Base-by-base conservation (phyloP, 768 basidiomycete genomes). In the Rhizopogon sp. region DNA sequence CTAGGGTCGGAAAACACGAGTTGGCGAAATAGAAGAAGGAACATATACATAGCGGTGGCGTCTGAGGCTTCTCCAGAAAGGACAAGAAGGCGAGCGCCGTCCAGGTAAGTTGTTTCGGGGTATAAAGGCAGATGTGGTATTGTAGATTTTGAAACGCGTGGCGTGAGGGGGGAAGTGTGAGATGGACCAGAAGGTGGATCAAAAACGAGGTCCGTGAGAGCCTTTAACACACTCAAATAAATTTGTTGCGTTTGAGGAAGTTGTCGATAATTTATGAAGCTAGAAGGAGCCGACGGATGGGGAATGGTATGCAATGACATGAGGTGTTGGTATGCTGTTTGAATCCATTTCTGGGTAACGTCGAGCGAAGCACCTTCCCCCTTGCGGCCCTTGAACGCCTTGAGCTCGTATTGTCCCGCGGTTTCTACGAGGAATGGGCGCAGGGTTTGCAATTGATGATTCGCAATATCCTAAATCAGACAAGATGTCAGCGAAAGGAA, bases 391-490 rank as follows among this genome's bases (percentile, higher is more conserved):
- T 84, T 82, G 74, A 95, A 90, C 28, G 84, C 83, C 64, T 83
- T 81, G 59, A 87, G 77, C 67, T 96, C 93, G 64, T 89, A 90
- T 40, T 84, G 82, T 20, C 86, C 83, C 1, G 93, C 85, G 39
- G 85, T 84, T 56, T 85, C 82, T 62, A 90, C 79, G 54, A 97
- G 81, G 74, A 87, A 92, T n/a, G 93, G 91, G 49, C 93, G 86
- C n/a, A 95, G 78, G 33, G 90, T 87, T 65, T 93, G 88, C 33
- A 97, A 81, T 72, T 96, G 94, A 72, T 96, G 94, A 68, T 97
- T 97, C 28, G 94, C 94, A 58, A 97, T 94, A 69, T 97, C 94
- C 93, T 96, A 64, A 41, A 65, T 28, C 29, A 58, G 47, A 49
- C 14, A 37, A 37, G 58, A 58, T 57, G 60, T 64, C 40, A 66